Percentiles rank a stretch among this genome's conserved stretches.
Evolutionary conservation across 2,329 filamentous ascomycete genomes (phyloP).

Genomic region (Fonsecaea multimorphosa): DNA sequence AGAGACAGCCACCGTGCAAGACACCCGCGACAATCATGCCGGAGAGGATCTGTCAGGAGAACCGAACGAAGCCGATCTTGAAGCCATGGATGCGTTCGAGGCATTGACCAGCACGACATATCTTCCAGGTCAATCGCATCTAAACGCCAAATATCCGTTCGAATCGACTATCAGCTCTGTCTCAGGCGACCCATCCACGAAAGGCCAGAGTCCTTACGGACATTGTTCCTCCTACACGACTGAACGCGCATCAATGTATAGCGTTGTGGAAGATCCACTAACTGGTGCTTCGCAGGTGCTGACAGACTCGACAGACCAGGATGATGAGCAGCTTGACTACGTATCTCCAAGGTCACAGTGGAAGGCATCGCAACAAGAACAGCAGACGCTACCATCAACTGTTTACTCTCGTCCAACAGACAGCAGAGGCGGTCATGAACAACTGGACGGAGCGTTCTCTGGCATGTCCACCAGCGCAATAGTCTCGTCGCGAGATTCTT

Average conservation of each 20-base stretch:
- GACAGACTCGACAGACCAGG: neutral
- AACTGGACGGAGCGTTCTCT: too few relatives aligned
- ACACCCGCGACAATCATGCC: neutral
- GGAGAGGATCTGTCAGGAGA: neutral
- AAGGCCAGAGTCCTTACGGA: conserved; percentile 19
- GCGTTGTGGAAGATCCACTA: neutral
- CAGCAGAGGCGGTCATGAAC: too few relatives aligned
- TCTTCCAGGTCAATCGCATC: conserved; percentile 6
- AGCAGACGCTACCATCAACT: neutral
- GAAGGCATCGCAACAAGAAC: conserved; percentile 9
- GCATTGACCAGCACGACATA: conserved; percentile 23
- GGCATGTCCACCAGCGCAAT: neutral
- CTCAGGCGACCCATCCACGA: conserved; percentile 18
- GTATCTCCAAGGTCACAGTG: conserved; percentile 22
- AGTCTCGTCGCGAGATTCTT: conserved; percentile 11
- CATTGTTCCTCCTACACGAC: neutral
- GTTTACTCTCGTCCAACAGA: neutral
- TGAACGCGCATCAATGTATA: conserved; percentile 6
- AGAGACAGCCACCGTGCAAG: neutral
- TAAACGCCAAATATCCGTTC: neutral
- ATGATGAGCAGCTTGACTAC: neutral
- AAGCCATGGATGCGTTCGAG: conserved; percentile 13
- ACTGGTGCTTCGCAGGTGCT: neutral
- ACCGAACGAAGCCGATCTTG: conserved; percentile 13
- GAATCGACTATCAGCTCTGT: conserved; percentile 1